Conservation (phyloP, 2,329 filamentous ascomycete genomes). For the Pseudogymnoascus sp. region DNA sequence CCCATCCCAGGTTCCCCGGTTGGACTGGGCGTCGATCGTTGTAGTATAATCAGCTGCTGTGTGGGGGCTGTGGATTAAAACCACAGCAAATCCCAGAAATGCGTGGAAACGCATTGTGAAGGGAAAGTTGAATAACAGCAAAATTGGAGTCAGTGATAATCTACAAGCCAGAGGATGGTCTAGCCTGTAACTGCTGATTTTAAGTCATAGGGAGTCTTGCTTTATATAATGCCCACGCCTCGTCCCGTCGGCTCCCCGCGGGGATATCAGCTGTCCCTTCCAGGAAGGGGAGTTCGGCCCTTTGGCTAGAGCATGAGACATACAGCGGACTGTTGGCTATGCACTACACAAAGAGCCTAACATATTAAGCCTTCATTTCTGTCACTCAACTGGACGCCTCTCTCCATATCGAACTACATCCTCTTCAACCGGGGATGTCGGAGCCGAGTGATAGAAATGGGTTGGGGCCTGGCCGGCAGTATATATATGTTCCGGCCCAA, state of each 20-base stretch:
- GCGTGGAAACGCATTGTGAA: neutral
- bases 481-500: too few relatives aligned
- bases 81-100: neutral
- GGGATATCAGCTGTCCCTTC: neutral
- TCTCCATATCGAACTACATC: neutral
- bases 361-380: neutral
- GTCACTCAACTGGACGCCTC: neutral
- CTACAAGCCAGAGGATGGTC: neutral
- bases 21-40: constrained; percentile 27
- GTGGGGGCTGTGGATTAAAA: neutral
- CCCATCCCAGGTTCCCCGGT: constrained; percentile 36
- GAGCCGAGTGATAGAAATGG: neutral
- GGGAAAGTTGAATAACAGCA: neutral
- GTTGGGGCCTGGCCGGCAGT: neutral
- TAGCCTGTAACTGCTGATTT: neutral
- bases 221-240: neutral
- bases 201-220: neutral
- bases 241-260: neutral
- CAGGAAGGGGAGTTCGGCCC: neutral
- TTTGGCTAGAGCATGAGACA: neutral
- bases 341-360: neutral
- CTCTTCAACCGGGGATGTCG: neutral
- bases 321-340: neutral
- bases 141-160: neutral
- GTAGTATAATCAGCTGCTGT: constrained; percentile 26